Conservation (phyloP, 1,139 yeast genomes). For the Wickerhamomyces sp. region DNA sequence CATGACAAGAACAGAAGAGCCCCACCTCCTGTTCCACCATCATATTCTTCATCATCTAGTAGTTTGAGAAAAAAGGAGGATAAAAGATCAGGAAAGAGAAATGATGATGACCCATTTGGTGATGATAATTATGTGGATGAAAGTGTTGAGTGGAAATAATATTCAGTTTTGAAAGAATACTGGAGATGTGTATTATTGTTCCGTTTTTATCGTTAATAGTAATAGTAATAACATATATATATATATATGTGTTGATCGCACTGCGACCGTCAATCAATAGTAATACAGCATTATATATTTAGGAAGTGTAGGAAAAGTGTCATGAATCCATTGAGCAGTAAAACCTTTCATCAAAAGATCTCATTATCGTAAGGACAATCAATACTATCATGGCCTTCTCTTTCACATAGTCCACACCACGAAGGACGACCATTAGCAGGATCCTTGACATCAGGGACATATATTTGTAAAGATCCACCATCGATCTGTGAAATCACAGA, state of each 20-base stretch:
- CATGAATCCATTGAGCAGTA: neutral
- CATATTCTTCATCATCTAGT: neutral
- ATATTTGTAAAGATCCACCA: slow-evolving; percentile 46
- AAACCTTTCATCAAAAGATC: slow-evolving; percentile 12
- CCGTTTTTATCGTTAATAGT: no score
- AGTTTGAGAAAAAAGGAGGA: neutral
- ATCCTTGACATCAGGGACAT: slow-evolving; percentile 49
- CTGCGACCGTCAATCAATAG: no score
- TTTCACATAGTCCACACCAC: slow-evolving; percentile 93
- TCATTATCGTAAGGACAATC: slow-evolving; percentile 76
- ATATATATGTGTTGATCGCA: no score
- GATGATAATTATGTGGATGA: slow-evolving; percentile 49
- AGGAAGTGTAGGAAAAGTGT: no score
- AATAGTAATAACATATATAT: no score
- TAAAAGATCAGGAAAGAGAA: slow-evolving; percentile 10
- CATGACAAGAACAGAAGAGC: slow-evolving; percentile 21
- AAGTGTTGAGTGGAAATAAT: slow-evolving; percentile 27
- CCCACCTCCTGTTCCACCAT: slow-evolving; percentile 18
- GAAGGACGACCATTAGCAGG: slow-evolving; percentile 68
- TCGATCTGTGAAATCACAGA: slow-evolving; percentile 23
- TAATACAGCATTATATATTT: no score
- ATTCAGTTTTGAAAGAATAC: no score
- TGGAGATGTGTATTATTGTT: no score
- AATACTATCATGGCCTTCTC: slow-evolving; percentile 79
- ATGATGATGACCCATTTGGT: slow-evolving; percentile 63